A percentile compares a stretch with the other conserved stretches of the same genome.
phyloP scores from a whole-genome alignment of 2,329 filamentous ascomycete species.

The Aspergillus sp. region DNA sequence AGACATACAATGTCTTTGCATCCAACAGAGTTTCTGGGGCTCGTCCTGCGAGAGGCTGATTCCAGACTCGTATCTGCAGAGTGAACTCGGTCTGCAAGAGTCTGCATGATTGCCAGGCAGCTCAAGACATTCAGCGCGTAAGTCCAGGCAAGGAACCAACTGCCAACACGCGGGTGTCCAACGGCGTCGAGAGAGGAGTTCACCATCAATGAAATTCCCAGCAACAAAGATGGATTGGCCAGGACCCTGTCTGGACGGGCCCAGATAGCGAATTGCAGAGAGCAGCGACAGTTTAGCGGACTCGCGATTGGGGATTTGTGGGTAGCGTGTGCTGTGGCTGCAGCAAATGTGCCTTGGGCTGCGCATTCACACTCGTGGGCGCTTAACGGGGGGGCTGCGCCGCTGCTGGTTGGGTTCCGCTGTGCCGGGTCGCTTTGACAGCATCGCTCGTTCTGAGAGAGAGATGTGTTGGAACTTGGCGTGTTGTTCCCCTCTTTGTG shows the following conservation, averaged over 20 bases:
- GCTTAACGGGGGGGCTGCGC: constrained; percentile 1
- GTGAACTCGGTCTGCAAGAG: too few species aligned
- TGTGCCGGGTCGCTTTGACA: background rate
- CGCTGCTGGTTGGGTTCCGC: constrained; percentile 5
- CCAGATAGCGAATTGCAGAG: background rate
- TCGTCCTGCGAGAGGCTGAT: background rate
- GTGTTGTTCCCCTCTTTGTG: constrained; percentile 11
- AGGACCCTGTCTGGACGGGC: too few species aligned
- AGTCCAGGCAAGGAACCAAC: background rate
- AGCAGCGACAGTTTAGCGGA: constrained; percentile 6
- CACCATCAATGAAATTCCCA: too few species aligned
- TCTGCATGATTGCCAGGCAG: too few species aligned
- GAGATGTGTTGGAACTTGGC: background rate
- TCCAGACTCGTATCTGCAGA: background rate
- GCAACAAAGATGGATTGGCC: too few species aligned
- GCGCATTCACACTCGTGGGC: constrained; percentile 5
- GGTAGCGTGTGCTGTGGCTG: constrained; percentile 9
- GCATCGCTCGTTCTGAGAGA: background rate
- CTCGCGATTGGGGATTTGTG: background rate
- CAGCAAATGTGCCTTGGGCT: constrained; percentile 8
- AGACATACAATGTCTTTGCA: too few species aligned
- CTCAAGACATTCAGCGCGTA: too few species aligned
- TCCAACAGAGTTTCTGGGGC: too few species aligned
- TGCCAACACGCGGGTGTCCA: background rate
- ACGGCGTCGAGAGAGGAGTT: too few species aligned